A percentile compares a stretch with the other conserved stretches of the same genome.
Evolutionary conservation across 805 yeast genomes (phyloP).

Genomic region (Candida arabinofermentans): DNA sequence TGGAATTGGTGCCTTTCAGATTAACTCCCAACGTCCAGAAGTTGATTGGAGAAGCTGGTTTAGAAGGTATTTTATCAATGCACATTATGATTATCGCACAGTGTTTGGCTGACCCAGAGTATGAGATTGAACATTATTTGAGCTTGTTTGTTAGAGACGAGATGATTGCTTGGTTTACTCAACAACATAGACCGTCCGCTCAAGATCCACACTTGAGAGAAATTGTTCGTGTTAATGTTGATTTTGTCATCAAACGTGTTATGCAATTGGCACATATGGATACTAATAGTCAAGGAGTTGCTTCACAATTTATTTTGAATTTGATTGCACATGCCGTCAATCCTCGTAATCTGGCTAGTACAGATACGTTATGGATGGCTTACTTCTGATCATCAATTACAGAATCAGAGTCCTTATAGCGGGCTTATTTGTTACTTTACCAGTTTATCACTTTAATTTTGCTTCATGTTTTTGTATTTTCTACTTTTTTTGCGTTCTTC

Average conservation of each 20-base stretch:
- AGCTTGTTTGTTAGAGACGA: conserved; percentile 96
- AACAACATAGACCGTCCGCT: conserved; percentile 76
- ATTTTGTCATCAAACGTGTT: conserved; percentile 74
- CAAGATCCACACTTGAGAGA: conserved; percentile 83
- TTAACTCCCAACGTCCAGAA: conserved; percentile 94
- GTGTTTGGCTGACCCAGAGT: conserved; percentile 86
- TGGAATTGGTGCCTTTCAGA: conserved; percentile 94
- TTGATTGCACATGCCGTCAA: conserved; percentile 92
- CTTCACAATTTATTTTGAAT: conserved; percentile 87
- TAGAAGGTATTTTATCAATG: conserved; percentile 88
- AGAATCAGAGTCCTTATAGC: background rate
- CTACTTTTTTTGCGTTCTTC: too few species aligned
- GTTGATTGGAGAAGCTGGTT: conserved; percentile 87
- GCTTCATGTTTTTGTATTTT: too few species aligned
- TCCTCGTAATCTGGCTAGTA: conserved; percentile 86
- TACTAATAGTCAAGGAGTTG: conserved; percentile 59
- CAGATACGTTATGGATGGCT: conserved; percentile 95
- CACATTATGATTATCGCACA: conserved; percentile 81
- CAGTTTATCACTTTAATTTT: background rate
- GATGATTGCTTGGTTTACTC: conserved; percentile 89
- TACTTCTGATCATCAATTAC: conserved; percentile 48
- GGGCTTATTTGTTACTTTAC: background rate
- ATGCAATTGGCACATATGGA: conserved; percentile 59
- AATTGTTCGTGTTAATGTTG: conserved; percentile 85
- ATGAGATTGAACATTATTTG: conserved; percentile 84